phyloP scores from a whole-genome alignment of 2,329 filamentous ascomycete genomes.

The Colletotrichum limetticola region DNA sequence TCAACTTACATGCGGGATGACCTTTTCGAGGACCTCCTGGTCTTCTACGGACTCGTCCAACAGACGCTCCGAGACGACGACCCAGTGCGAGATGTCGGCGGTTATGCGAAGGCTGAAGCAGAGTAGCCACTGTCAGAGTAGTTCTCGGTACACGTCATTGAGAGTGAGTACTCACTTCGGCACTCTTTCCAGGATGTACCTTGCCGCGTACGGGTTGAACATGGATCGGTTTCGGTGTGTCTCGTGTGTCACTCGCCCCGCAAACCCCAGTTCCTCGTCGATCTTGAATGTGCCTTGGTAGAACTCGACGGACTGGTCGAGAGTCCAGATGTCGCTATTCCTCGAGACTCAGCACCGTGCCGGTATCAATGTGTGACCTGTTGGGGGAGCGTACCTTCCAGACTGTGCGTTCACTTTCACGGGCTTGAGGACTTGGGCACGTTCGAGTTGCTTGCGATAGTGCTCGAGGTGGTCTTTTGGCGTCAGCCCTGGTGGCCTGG shows the following conservation, averaged over 20 bases:
- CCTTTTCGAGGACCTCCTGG: constrained; percentile 33
- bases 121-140: not conserved
- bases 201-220: constrained; percentile 44
- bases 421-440: constrained; percentile 22
- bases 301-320: constrained; percentile 46
- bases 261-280: constrained; percentile 43
- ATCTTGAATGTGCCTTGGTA: constrained; percentile 44
- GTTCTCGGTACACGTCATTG: not conserved
- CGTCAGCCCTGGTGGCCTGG: constrained; percentile 14
- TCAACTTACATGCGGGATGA: constrained; percentile 44
- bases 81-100: constrained; percentile 42
- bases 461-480: constrained; percentile 25
- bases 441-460: constrained; percentile 30
- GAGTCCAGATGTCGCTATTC: constrained; percentile 43
- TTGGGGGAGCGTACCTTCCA: constrained; percentile 24
- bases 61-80: constrained; percentile 36
- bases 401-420: constrained; percentile 35
- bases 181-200: constrained; percentile 42
- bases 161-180: constrained; percentile 39
- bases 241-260: constrained; percentile 45
- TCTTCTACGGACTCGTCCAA: not conserved
- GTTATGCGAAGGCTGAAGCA: constrained; percentile 38
- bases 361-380: not conserved
- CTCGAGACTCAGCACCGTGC: not conserved
- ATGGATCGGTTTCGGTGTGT: constrained; percentile 46